phyloP scores from a whole-genome alignment of 108 stramenopile species.

The Cyclotella atomus region DNA sequence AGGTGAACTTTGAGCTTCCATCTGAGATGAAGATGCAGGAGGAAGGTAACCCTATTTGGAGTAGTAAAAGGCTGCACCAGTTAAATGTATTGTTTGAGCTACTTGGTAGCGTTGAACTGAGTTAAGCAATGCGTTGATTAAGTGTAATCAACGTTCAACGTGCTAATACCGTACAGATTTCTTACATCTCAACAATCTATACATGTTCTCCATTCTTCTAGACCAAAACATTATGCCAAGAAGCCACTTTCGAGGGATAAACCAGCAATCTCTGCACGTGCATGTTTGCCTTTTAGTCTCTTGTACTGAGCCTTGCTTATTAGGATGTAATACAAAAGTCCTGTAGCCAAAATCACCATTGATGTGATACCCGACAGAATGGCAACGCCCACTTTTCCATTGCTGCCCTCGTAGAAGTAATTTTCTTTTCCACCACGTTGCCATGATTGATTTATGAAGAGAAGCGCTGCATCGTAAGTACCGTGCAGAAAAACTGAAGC shows the following conservation, averaged over 20 bases:
- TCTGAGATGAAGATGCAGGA: conserved; percentile 61
- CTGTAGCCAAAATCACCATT: conserved; percentile 17
- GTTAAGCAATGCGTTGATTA: background rate
- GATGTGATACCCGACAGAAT: conserved; percentile 27
- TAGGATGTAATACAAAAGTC: conserved; percentile 33
- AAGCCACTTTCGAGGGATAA: conserved; percentile 15
- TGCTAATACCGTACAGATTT: too few relatives aligned
- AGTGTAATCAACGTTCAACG: background rate
- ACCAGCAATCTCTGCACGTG: background rate
- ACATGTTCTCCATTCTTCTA: background rate
- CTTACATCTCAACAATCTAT: too few relatives aligned
- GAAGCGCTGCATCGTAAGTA: conserved; percentile 42
- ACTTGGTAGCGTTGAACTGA: conserved; percentile 24
- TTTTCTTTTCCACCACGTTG: conserved; percentile 32
- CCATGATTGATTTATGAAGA: conserved; percentile 30
- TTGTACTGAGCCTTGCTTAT: conserved; percentile 43
- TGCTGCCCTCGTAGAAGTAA: conserved; percentile 33
- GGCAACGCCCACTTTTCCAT: conserved; percentile 16
- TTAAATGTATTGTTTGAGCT: conserved; percentile 60
- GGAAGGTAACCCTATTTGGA: conserved; percentile 48
- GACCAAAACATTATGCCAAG: conserved; percentile 1
- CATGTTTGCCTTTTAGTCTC: conserved; percentile 27
- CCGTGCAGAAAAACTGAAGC: conserved; percentile 47
- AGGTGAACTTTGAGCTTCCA: conserved; percentile 48
- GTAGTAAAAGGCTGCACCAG: conserved; percentile 58